Conservation (phyloP, 2,329 filamentous ascomycete species). For the Diplodia sapinea region DNA sequence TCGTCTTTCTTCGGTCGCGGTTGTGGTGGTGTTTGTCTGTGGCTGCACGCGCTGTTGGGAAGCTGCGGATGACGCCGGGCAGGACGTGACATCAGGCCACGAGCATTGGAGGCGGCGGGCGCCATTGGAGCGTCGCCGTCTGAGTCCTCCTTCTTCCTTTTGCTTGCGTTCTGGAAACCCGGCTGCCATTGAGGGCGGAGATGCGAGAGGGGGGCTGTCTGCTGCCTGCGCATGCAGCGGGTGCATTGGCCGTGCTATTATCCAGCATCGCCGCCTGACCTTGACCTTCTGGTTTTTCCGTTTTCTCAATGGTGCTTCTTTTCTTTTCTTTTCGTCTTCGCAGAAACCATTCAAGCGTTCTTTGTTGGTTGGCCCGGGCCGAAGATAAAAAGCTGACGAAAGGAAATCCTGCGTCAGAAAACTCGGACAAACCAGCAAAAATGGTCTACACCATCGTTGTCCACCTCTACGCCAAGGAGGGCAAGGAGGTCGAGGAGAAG, state of each 20-base stretch:
- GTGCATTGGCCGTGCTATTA: too few species aligned
- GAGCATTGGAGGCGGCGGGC: not conserved
- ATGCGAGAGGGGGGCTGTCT: too few species aligned
- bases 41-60: not conserved
- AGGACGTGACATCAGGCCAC: slow-evolving; percentile 13
- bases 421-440: slow-evolving; percentile 35
- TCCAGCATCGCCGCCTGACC: too few species aligned
- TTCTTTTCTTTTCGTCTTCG: too few species aligned
- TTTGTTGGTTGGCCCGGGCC: not conserved
- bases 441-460: slow-evolving; percentile 75
- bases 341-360: not conserved
- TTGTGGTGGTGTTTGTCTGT: too few species aligned
- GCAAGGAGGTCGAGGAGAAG: slow-evolving; percentile 67
- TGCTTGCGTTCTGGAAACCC: not conserved
- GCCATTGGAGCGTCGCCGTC: not conserved
- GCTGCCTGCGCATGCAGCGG: not conserved
- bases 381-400: not conserved
- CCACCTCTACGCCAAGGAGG: slow-evolving; percentile 72
- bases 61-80: not conserved
- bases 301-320: too few species aligned
- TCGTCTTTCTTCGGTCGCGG: not conserved
- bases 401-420: not conserved
- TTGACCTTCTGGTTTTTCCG: too few species aligned
- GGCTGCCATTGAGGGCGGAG: too few species aligned
- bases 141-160: not conserved